phyloP scores from a whole-genome alignment of 352 stramenopile genomes.

The Phytophthora colocasiae region DNA sequence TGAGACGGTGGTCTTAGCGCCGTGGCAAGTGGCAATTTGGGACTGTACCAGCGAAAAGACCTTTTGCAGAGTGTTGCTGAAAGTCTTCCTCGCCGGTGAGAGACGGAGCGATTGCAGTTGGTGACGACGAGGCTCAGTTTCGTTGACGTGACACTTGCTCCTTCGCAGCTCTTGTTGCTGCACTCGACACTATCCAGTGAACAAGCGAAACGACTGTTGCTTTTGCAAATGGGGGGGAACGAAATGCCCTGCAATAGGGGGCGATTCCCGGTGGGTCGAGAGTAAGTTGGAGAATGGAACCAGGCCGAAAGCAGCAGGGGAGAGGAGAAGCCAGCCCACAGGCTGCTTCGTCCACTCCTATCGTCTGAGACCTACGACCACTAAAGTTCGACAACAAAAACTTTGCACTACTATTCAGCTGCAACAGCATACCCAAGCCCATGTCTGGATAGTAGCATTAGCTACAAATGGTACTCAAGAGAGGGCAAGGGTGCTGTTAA shows the following conservation, averaged over 20 bases:
- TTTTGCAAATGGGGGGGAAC: conserved; percentile 4
- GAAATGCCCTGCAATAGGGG: conserved; percentile 5
- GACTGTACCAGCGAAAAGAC: conserved; percentile 39
- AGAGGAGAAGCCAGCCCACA: conserved; percentile 12
- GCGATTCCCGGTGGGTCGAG: conserved; percentile 14
- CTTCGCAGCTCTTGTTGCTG: conserved; percentile 23
- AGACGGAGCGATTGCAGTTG: conserved; percentile 40
- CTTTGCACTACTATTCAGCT: conserved; percentile 34
- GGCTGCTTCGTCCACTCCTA: conserved; percentile 10
- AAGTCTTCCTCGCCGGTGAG: conserved; percentile 31
- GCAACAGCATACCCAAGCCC: conserved; percentile 22
- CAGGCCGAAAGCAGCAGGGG: conserved; percentile 1
- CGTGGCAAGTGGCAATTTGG: conserved; percentile 20
- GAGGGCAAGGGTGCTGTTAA: conserved; percentile 13
- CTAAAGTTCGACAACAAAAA: conserved; percentile 32
- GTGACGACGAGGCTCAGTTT: conserved; percentile 27
- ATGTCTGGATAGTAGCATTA: conserved; percentile 31
- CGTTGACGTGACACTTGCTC: conserved; percentile 14
- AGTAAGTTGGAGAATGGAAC: conserved; percentile 36
- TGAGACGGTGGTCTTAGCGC: conserved; percentile 4
- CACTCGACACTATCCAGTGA: conserved; percentile 12
- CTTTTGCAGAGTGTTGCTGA: conserved; percentile 11
- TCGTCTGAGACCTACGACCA: conserved; percentile 27
- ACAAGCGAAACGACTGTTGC: conserved; percentile 7
- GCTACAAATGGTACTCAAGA: conserved; percentile 7